Evolutionary conservation across 306 rosid genomes (phyloP).

Genomic region (Prunus mira): DNA sequence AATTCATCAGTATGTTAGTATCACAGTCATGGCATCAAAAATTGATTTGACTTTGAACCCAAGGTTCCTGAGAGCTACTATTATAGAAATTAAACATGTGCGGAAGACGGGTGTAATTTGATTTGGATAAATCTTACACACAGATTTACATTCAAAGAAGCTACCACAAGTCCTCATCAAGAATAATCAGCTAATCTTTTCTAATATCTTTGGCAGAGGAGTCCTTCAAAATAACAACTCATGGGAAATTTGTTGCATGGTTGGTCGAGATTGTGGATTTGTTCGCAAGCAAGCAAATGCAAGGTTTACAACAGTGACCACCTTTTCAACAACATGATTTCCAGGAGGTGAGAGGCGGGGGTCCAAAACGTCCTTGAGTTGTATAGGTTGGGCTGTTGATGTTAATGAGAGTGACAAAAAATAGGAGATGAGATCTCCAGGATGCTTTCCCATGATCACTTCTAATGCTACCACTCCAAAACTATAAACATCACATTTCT

Average conservation of each 20-base stretch:
- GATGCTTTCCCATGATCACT: constrained; percentile 27
- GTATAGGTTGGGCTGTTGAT: not conserved
- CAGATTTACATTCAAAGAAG: not conserved
- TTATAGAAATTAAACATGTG: not conserved
- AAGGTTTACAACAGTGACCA: constrained; percentile 17
- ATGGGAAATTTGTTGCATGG: constrained; percentile 19
- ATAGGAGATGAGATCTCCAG: constrained; percentile 18
- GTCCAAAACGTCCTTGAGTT: constrained; percentile 24
- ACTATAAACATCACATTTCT: constrained; percentile 25
- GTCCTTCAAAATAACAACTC: not conserved
- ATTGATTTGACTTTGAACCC: no score
- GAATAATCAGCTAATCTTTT: not conserved
- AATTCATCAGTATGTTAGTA: no score
- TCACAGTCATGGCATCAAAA: no score
- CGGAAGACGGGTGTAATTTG: not conserved
- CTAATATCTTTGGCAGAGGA: not conserved
- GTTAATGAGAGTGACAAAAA: constrained; percentile 2
- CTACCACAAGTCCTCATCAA: not conserved
- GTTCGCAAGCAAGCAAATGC: constrained; percentile 21
- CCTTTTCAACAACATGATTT: constrained; percentile 6
- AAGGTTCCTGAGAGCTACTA: not conserved
- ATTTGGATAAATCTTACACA: not conserved
- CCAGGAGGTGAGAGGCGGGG: constrained; percentile 5
- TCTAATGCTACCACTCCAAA: constrained; percentile 24
- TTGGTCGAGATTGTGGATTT: constrained; percentile 24